A percentile compares a stretch with the other conserved stretches of the same genome.
Evolutionary conservation across 768 basidiomycete genomes (phyloP).

Genomic region (Dioszegia hungarica): DNA sequence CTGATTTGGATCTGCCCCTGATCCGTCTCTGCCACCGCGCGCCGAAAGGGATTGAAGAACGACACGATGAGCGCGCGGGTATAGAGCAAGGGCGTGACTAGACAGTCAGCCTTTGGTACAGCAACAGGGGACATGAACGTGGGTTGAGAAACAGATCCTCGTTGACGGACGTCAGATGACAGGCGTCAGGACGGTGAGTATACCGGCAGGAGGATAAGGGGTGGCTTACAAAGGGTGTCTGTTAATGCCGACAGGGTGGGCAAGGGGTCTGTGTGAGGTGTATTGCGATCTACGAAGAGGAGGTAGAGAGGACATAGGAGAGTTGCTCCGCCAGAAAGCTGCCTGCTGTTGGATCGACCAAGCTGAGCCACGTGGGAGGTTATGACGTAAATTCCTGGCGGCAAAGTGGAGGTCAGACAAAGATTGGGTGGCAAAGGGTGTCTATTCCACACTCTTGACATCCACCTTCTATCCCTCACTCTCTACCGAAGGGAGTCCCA

Average conservation of each 20-base stretch:
- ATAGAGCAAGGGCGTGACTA: slow-evolving; percentile 15
- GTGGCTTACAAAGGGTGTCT: background rate
- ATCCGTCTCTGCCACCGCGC: slow-evolving; percentile 34
- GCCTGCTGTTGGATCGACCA: no score
- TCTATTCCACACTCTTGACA: no score
- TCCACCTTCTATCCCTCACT: no score
- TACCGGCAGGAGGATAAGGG: no score
- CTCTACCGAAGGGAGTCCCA: no score
- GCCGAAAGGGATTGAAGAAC: slow-evolving; percentile 45
- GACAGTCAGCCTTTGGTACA: background rate
- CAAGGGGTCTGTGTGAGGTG: background rate
- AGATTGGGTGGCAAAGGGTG: no score
- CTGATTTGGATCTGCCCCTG: slow-evolving; percentile 30
- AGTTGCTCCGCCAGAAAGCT: no score
- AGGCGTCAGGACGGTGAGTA: no score
- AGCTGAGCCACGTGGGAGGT: background rate
- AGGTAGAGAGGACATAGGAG: background rate
- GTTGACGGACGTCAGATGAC: no score
- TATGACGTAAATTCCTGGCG: background rate
- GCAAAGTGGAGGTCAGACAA: no score
- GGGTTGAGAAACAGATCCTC: no score
- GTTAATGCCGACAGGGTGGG: slow-evolving; percentile 6
- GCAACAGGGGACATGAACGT: background rate
- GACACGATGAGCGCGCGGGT: slow-evolving; percentile 22
- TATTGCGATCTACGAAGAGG: background rate